These are phyloP conservation scores for Penicillium sp. DNA, from an alignment of 2,329 filamentous ascomycete species.

Conservation along the genomic window DNA sequence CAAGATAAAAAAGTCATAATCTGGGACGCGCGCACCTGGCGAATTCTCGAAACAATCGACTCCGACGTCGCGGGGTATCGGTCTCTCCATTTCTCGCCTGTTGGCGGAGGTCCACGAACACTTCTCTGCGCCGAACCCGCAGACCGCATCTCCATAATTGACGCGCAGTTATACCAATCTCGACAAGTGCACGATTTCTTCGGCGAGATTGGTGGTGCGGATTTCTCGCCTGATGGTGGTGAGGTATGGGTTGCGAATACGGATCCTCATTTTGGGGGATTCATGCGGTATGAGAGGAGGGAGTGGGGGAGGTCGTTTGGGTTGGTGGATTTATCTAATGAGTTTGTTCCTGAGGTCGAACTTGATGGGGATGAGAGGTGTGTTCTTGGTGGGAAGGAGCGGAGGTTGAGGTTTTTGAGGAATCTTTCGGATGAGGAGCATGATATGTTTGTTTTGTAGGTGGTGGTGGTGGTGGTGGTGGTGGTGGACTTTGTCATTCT, in stretches of 20 bases:
- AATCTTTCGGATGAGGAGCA: conserved; percentile 39
- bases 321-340: conserved; percentile 39
- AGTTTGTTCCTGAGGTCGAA: conserved; percentile 41
- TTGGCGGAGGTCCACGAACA: conserved; percentile 49
- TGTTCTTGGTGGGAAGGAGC: conserved; percentile 37
- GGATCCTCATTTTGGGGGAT: conserved; percentile 48
- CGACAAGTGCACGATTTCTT: conserved; percentile 53
- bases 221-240: conserved; percentile 47
- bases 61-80: conserved; percentile 52
- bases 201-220: conserved; percentile 50
- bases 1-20: conserved; percentile 53
- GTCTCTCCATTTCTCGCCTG: conserved; percentile 48
- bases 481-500: too few species aligned
- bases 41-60: conserved; percentile 43
- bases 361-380: conserved; percentile 43
- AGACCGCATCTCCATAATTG: conserved; percentile 50
- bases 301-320: conserved; percentile 44
- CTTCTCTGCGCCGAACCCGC: conserved; percentile 50
- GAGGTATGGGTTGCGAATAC: conserved; percentile 50
- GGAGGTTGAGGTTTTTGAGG: conserved; percentile 39
- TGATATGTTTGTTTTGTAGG: conserved; percentile 39
- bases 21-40: conserved; percentile 51
- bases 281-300: conserved; percentile 49
- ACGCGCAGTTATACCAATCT: conserved; percentile 47
- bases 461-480: too few species aligned